Conservation (phyloP, 768 basidiomycete species). For the Boletus sp. region DNA sequence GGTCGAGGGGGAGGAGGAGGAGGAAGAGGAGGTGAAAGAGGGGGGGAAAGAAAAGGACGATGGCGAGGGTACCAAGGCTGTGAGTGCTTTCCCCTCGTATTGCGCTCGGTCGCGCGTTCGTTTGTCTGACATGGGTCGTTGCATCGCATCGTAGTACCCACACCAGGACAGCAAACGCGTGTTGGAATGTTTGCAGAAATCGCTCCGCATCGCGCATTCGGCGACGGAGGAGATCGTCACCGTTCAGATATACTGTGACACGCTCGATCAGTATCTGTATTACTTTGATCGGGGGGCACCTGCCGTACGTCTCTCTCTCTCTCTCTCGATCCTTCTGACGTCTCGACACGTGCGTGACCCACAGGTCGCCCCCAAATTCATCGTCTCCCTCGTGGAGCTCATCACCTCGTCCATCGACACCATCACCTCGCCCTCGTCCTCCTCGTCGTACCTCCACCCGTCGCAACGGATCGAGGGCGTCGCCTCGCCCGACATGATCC, state of each 20-base stretch:
- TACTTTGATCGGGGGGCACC: conserved; percentile 93
- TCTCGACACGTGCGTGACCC: background rate
- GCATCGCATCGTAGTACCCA: background rate
- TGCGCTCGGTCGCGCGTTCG: background rate
- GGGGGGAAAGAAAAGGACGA: conserved; percentile 37
- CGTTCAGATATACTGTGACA: conserved; percentile 93
- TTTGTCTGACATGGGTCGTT: too few relatives aligned
- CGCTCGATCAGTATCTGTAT: conserved; percentile 93
- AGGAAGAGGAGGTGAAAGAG: conserved; percentile 18
- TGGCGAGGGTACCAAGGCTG: conserved; percentile 31
- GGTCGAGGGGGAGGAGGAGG: conserved; percentile 33
- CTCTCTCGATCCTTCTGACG: background rate
- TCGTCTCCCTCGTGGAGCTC: conserved; percentile 93
- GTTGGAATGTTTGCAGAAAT: conserved; percentile 93
- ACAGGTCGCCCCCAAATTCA: conserved; percentile 91
- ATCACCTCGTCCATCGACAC: conserved; percentile 94
- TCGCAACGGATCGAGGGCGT: conserved; percentile 90
- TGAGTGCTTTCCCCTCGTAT: background rate
- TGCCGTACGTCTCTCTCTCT: conserved; percentile 58
- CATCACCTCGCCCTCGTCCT: conserved; percentile 62
- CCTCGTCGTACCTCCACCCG: conserved; percentile 69
- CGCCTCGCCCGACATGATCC: conserved; percentile 91
- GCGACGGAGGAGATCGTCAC: conserved; percentile 97
- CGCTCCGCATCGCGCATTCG: background rate
- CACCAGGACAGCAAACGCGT: conserved; percentile 72